Evolutionary conservation across 2,329 filamentous ascomycete species (phyloP), one percentile per base, ranked within the genome.

Genomic region (Emericellopsis cladophorae): DNA sequence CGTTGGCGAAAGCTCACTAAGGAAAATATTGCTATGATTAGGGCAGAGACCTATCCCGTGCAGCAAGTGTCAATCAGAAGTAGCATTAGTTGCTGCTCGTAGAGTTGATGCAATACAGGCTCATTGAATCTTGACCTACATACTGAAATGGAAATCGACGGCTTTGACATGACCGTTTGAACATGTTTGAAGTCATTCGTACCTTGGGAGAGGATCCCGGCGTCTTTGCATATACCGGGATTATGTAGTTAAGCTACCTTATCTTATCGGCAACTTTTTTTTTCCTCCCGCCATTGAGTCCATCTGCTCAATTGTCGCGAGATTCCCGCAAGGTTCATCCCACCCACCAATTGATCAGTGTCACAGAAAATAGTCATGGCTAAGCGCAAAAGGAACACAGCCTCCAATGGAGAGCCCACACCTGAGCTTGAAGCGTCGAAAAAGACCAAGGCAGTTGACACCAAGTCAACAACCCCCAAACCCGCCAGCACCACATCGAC

Each of bases 351-450:
- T 29, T 29, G 26, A 12, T 29, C 26, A 29, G 26, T 29, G 12
- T 29, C 18, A 21, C 18, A 21, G 18, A 32, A 48, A 41, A 39
- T 39, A 43, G 46, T 38, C 44, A 71, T 72, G 68, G 65, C 54
- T 15, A 72, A 72, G 50, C 60, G 68, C 53, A 72, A 71, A 65
- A 66, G 66, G 54, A 57, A 61, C 45, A 56, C 60, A 16, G 53
- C 47, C 18, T 42, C 47, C 12, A 50, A 47, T 41, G 51, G 46
- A 41, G 52, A 57, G 10, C 36, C 51, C 14, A 45, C 45, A 6
- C n/a, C 48, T 3, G 55, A 54, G 23, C 21, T 51, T 24, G 42
- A 41, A 18, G 18, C 48, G 21, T 44, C 43, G 1, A 66, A 66
- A 40, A 62, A 61, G 44, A 41, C 53, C 16, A 60, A 58, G 42